phyloP scores from a whole-genome alignment of 352 stramenopile species.

The Globisporangium alternatum region DNA sequence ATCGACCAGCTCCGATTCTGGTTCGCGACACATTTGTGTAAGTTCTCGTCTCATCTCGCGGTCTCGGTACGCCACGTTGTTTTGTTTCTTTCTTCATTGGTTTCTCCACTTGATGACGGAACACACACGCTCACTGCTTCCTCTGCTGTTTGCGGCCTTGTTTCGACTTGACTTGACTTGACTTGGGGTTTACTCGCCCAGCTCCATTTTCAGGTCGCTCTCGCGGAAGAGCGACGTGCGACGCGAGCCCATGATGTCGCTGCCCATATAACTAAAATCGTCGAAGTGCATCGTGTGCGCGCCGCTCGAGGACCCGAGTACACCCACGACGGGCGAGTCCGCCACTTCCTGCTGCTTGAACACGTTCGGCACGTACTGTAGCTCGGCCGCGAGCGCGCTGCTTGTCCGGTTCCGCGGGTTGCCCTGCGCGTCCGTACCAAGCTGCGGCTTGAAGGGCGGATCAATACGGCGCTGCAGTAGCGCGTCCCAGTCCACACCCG shows the following conservation, averaged over 20 bases:
- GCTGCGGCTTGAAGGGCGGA: conserved; percentile 66
- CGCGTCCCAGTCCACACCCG: conserved; percentile 74
- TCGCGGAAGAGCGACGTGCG: conserved; percentile 80
- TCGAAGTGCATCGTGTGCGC: conserved; percentile 82
- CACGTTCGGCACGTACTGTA: conserved; percentile 76
- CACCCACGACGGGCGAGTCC: conserved; percentile 68
- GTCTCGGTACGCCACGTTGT: not conserved
- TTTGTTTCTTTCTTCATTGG: not conserved
- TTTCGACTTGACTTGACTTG: not conserved
- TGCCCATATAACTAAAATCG: conserved; percentile 87
- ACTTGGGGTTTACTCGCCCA: conserved; percentile 40
- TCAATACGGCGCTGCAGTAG: conserved; percentile 61
- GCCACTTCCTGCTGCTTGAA: conserved; percentile 85
- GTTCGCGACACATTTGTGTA: not conserved
- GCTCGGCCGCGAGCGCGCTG: conserved; percentile 46
- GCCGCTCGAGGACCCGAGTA: conserved; percentile 50
- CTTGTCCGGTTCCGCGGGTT: conserved; percentile 41
- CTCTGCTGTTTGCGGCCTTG: not conserved
- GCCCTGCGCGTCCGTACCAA: conserved; percentile 25
- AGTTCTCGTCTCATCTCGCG: too few relatives aligned
- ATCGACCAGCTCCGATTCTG: not conserved
- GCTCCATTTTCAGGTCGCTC: conserved; percentile 84
- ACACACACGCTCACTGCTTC: not conserved
- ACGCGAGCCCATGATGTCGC: conserved; percentile 81
- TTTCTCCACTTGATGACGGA: not conserved